A percentile compares a stretch with the other conserved stretches of the same genome.
These are phyloP conservation scores for Chamaenerion angustifolium DNA, from an alignment of 345 rosid species.

Conservation along the genomic window DNA sequence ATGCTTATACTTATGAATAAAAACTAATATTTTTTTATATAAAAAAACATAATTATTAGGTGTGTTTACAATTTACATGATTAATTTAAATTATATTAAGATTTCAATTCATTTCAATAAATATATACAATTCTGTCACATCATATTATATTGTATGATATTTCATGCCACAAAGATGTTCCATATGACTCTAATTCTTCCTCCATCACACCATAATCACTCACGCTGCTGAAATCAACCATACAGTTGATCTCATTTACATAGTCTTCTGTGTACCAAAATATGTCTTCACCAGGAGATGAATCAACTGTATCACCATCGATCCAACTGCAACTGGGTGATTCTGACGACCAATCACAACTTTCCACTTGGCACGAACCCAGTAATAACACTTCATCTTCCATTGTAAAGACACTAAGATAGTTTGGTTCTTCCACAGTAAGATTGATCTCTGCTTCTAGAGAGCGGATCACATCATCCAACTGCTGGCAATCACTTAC, in stretches of 20 bases:
- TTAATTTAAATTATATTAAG: no score
- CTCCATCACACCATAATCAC: slow-evolving; percentile 22
- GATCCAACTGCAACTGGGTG: slow-evolving; percentile 7
- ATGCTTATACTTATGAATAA: no score
- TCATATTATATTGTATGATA: slow-evolving; percentile 9
- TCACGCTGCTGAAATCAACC: slow-evolving; percentile 15
- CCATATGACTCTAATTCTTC: slow-evolving; percentile 9
- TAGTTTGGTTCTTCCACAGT: slow-evolving; percentile 1
- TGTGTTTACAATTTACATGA: no score
- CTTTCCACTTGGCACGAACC: no score
- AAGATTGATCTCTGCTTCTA: slow-evolving; percentile 36
- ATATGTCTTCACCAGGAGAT: slow-evolving; percentile 26
- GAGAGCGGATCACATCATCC: slow-evolving; percentile 29
- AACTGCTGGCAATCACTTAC: slow-evolving; percentile 26
- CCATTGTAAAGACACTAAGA: not conserved
- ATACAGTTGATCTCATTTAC: slow-evolving; percentile 16
- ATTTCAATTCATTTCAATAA: no score
- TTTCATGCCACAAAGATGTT: slow-evolving; percentile 30
- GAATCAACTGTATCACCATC: slow-evolving; percentile 19
- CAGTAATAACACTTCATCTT: no score
- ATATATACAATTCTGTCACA: no score
- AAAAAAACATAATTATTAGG: no score
- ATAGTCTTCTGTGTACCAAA: slow-evolving; percentile 26
- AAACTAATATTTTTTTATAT: no score
- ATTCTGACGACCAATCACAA: not conserved